A percentile compares a stretch with the other conserved stretches of the same genome.
phyloP scores from a whole-genome alignment of 1,284 basidiomycete genomes.

The Pseudozyma pruni region DNA sequence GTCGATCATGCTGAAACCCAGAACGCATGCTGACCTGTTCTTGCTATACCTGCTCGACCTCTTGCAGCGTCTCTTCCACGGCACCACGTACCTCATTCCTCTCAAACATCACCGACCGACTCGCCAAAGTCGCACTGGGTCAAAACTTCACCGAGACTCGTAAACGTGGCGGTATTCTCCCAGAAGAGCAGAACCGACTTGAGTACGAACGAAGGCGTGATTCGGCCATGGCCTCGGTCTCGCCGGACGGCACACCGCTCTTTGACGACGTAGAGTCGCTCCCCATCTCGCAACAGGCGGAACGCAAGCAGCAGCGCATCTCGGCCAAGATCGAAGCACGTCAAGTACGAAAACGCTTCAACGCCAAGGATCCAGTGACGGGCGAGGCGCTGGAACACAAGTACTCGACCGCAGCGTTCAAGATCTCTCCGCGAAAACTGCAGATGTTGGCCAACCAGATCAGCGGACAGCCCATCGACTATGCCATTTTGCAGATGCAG shows the following conservation, averaged over 20 bases:
- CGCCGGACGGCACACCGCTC: slow-evolving; percentile 57
- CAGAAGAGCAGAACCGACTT: slow-evolving; percentile 46
- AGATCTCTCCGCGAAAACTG: slow-evolving; percentile 90
- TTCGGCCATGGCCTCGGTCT: slow-evolving; percentile 52
- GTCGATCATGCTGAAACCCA: too few species aligned
- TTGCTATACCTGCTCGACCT: neutral
- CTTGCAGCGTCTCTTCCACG: slow-evolving; percentile 32
- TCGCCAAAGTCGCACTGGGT: slow-evolving; percentile 39
- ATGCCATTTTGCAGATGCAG: slow-evolving; percentile 94
- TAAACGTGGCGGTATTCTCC: slow-evolving; percentile 55
- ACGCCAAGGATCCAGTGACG: slow-evolving; percentile 42
- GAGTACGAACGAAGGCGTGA: slow-evolving; percentile 51
- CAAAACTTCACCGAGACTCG: slow-evolving; percentile 22
- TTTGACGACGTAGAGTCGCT: slow-evolving; percentile 55
- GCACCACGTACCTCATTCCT: slow-evolving; percentile 29
- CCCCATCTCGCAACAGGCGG: slow-evolving; percentile 35
- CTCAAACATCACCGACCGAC: slow-evolving; percentile 26
- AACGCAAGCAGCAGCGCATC: slow-evolving; percentile 36
- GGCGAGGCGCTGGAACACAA: slow-evolving; percentile 76
- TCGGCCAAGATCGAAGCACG: slow-evolving; percentile 47
- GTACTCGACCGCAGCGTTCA: slow-evolving; percentile 89
- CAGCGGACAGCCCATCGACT: slow-evolving; percentile 74
- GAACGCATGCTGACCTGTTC: neutral
- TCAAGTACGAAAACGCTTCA: slow-evolving; percentile 59
- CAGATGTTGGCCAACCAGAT: slow-evolving; percentile 89